Base-by-base conservation (phyloP, 1,284 basidiomycete genomes). In the Phlebopus sp. region DNA sequence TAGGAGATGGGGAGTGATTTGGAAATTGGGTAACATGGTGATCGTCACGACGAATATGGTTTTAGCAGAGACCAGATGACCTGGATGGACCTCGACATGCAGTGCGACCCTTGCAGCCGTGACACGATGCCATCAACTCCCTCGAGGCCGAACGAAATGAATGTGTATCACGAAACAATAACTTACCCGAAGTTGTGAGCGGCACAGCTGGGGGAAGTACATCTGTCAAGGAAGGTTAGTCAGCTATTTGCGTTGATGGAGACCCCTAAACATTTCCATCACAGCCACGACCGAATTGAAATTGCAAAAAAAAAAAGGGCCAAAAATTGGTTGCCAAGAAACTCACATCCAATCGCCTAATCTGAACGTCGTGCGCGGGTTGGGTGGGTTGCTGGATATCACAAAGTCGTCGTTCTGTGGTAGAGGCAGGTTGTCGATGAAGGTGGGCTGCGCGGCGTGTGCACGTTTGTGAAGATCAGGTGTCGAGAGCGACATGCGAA, bases 271-370 rank as follows among this genome's bases (percentile, higher is more conserved):
- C 37, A 19, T 54, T 40, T 43, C 18, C 42, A 15, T 14, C 23
- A 18, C 49, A 34, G 44, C 49, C 32, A 38, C 43, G 43, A 46
- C 21, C 3, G 29, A 53, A 46, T 56, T 52, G 40, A 53, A 62
- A 64, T 55, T 34, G 37, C 18, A n/a, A 21, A 17, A 27, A 11
- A 15, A n/a, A 17, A 31, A 29, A 34, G 13, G 18, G 15, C 6
- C 31, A 8, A 48, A 27, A 38, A 45, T 18, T 19, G 17, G 27
- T 40, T 34, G 41, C 40, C 34, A 50, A 55, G 25, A 46, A 36
- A 79, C 86, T 69, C 63, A 90, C 85, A 89, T 84, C 86, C 86
- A 90, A 57, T 90, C 86, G 4, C 87, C 87, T 2, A 77, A 69
- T 53, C 87, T 72, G 66, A 89, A 90, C 56, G 70, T 80, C 2